Evolutionary conservation across 2,329 filamentous ascomycete species (phyloP).

Genomic region (Lecanoromycetidae sp.): DNA sequence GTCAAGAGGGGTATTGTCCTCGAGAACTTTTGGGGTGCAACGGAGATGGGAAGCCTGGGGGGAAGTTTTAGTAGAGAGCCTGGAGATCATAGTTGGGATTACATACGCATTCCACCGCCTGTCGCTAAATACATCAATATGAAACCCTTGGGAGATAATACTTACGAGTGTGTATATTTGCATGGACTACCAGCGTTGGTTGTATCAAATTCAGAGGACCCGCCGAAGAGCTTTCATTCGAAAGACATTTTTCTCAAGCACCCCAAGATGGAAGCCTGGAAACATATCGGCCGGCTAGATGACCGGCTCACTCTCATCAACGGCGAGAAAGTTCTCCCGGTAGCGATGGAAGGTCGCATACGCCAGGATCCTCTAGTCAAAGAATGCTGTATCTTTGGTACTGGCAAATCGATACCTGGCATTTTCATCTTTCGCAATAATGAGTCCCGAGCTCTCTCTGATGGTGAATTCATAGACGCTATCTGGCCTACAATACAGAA

Average conservation of each 20-base stretch:
- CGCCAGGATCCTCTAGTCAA: slow-evolving; percentile 34
- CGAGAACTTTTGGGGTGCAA: slow-evolving; percentile 51
- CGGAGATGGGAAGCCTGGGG: slow-evolving; percentile 53
- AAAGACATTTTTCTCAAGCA: slow-evolving; percentile 51
- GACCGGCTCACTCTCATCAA: slow-evolving; percentile 50
- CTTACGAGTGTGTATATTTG: slow-evolving; percentile 45
- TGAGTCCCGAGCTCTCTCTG: slow-evolving; percentile 21
- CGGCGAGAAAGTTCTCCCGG: slow-evolving; percentile 58
- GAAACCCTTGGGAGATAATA: slow-evolving; percentile 32
- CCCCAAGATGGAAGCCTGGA: slow-evolving; percentile 44
- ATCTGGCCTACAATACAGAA: slow-evolving; percentile 34
- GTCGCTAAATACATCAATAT: slow-evolving; percentile 32
- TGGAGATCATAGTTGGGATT: slow-evolving; percentile 47
- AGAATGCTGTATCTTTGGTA: slow-evolving; percentile 51
- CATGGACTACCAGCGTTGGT: slow-evolving; percentile 46
- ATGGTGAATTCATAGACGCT: slow-evolving; percentile 31
- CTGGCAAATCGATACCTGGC: slow-evolving; percentile 43
- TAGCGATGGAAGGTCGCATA: slow-evolving; percentile 46
- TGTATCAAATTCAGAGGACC: slow-evolving; percentile 44
- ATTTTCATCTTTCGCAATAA: slow-evolving; percentile 40
- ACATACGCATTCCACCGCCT: slow-evolving; percentile 33
- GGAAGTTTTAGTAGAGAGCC: slow-evolving; percentile 46
- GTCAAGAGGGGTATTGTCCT: slow-evolving; percentile 42
- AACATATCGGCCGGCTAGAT: slow-evolving; percentile 50
- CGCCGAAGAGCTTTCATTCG: slow-evolving; percentile 46